Percentiles rank a stretch among this genome's conserved stretches.
These are phyloP conservation scores for Aristolochia fimbriata DNA, from an alignment of 164 flowering plant species.

Conservation along the genomic window DNA sequence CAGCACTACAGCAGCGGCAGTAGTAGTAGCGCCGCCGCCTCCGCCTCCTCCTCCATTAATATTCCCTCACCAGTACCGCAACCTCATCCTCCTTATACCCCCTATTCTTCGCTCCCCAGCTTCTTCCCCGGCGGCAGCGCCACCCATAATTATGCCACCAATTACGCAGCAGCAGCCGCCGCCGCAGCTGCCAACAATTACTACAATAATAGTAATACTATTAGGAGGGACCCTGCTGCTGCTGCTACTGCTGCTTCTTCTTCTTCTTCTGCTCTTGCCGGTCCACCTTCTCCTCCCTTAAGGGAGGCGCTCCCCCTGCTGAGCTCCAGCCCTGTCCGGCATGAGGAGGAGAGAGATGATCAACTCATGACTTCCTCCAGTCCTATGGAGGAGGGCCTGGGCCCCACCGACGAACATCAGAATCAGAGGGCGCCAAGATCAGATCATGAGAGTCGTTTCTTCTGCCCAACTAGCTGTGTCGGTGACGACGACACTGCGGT, in stretches of 20 bases:
- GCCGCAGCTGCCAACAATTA: not conserved
- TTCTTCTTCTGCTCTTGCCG: no score
- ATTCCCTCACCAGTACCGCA: no score
- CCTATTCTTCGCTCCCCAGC: constrained; percentile 15
- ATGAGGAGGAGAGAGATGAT: constrained; percentile 8
- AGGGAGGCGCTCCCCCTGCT: constrained; percentile 84
- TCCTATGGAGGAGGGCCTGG: constrained; percentile 42
- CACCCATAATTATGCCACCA: not conserved
- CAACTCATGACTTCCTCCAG: constrained; percentile 14
- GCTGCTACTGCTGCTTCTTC: no score
- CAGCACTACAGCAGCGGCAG: constrained; percentile 5
- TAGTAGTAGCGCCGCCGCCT: no score
- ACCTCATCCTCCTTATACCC: no score
- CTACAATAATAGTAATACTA: not conserved
- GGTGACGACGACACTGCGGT: constrained; percentile 16
- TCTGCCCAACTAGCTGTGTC: not conserved
- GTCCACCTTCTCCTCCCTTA: constrained; percentile 68
- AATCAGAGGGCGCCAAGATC: not conserved
- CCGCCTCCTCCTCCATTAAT: no score
- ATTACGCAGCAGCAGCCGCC: not conserved
- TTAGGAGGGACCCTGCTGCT: no score
- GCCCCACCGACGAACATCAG: constrained; percentile 24
- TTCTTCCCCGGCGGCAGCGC: constrained; percentile 8
- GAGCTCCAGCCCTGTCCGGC: constrained; percentile 56
- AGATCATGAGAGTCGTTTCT: not conserved